Base-by-base conservation (phyloP, 805 yeast genomes). In the Saturnispora dispora region DNA sequence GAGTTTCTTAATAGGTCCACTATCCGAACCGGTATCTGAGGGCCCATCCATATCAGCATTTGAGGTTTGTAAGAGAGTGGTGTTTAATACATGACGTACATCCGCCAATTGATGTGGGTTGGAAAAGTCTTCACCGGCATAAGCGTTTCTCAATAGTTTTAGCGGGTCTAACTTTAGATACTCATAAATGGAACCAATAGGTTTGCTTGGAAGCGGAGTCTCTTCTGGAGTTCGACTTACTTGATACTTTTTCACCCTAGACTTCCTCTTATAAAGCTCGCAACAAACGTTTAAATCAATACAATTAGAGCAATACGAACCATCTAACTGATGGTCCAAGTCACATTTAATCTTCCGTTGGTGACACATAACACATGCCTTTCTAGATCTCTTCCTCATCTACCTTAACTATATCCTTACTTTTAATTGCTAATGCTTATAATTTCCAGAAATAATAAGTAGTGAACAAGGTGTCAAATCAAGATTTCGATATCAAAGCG, bases 301-400 rank as follows among this genome's bases (percentile, higher is more conserved):
- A 62, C 91, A 84, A 63, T 84, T 84, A 20, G 89, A 76, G 59
- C 86, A 81, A 1, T 82, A 82, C 4, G 55, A 42, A 7, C 57
- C 59, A 9, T 52, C 55, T 55, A 2, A 46, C 53, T 1, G 85
- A 85, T 61, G 71, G 71, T 51, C 71, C 75, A 37, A 64, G 60
- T 83, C 88, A 68, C 95, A 85, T 32, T 90, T 76, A n/a, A 85
- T 93, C 59, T 85, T 85, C 33, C 93, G 71, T 5, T 83, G 76
- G 51, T 88, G 81, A 61, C 93, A 86, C n/a, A 84, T 83, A 37
- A 77, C 75, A 61, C 93, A 85, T 2, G 90, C 91, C 43, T 87
- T 67, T 10, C 84, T 69, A 1, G 87, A 83, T 48, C 88, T 68
- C 45, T 84, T 77, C 52, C 79, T 61, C 53, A 74, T 76, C 22